Evolutionary conservation across 2,329 filamentous ascomycete genomes (phyloP), one percentile per base, ranked within the genome.

Genomic region (Chrysoporthe cubensis): DNA sequence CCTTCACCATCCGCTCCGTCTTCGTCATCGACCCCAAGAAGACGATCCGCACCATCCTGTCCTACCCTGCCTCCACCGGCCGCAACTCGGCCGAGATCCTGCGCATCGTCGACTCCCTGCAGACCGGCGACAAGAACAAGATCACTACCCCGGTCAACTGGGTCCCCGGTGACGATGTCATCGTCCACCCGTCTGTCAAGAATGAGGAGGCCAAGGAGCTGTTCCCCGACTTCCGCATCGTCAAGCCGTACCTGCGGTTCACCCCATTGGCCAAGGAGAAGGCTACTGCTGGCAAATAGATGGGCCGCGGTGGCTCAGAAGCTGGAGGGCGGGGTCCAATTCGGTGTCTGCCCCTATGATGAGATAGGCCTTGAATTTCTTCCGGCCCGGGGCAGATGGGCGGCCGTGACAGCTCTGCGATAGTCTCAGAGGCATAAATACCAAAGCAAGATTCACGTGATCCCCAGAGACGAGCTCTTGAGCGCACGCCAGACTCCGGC

Each of bases 1-100:
- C 94, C 66, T 95, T 97, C 83, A 97, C 94, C 74, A 97, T 97
- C 82, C 93, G 94, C 76, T 93, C 91, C 74, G 94, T 97, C 78
- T 97, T 96, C 86, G 86, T 97, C 82, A 96, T 97, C 80, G 94
- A 97, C 84, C 94, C 94, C 72, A 89, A 88, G 81, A 97, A 97
- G 90, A 95, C 91, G 80, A 96, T 97, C 82, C 91, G 94, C 75
- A 89, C 94, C 78, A 96, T 93, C 79, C 91, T 97, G 84, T 90
- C 92, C 77, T 97, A 97, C 85, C 94, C 94, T 56, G 94, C 94
- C 70, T 94, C 91, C 68, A 96, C 93, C 58, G 94, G 94, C 81
- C 89, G 91, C 77, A 94, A 94, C 85, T 89, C 90, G 71, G 85
- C 88, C 73, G 91, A 94, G 85, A 89, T 94, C 64, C 88, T 94